These are phyloP conservation scores for Fusarium paranaense DNA, from an alignment of 2,329 filamentous ascomycete genomes.

Conservation along the genomic window DNA sequence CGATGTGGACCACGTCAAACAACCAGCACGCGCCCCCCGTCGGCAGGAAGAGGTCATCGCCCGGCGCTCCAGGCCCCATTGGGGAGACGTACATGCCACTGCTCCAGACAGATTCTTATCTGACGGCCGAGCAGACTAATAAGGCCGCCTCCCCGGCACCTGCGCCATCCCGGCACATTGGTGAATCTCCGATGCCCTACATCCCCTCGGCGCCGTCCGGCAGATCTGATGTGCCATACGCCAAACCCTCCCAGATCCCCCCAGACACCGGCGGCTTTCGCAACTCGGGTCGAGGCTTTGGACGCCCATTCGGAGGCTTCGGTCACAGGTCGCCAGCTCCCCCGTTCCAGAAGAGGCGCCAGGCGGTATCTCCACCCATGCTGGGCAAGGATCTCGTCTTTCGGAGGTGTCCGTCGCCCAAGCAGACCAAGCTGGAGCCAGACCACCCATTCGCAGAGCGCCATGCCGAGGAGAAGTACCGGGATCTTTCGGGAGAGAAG, in stretches of 20 bases:
- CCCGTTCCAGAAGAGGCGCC: conserved; percentile 60
- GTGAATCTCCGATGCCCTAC: conserved; percentile 43
- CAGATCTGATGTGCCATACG: conserved; percentile 35
- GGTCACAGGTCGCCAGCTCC: conserved; percentile 49
- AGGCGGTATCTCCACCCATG: conserved; percentile 82
- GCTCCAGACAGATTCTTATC: conserved; percentile 36
- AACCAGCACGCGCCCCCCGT: conserved; percentile 39
- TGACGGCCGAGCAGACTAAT: conserved; percentile 35
- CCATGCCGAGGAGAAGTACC: conserved; percentile 61
- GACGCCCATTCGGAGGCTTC: conserved; percentile 58
- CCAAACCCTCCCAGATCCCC: conserved; percentile 50
- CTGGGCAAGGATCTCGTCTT: conserved; percentile 85
- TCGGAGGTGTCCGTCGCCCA: conserved; percentile 84
- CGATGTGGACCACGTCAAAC: conserved; percentile 56
- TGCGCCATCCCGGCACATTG: conserved; percentile 36
- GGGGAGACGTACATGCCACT: conserved; percentile 43
- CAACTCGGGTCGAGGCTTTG: conserved; percentile 52
- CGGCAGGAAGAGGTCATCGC: conserved; percentile 45
- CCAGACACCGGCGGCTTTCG: conserved; percentile 56
- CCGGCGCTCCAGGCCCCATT: conserved; percentile 39
- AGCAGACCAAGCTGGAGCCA: conserved; percentile 85
- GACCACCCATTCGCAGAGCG: conserved; percentile 71
- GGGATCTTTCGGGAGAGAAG: conserved; percentile 66
- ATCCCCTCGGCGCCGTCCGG: conserved; percentile 35
- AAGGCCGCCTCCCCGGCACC: conserved; percentile 34